Evolutionary conservation across 345 rosid species (phyloP), one percentile per base, ranked within the genome.

Genomic region (Excoecaria cochinchinensis): DNA sequence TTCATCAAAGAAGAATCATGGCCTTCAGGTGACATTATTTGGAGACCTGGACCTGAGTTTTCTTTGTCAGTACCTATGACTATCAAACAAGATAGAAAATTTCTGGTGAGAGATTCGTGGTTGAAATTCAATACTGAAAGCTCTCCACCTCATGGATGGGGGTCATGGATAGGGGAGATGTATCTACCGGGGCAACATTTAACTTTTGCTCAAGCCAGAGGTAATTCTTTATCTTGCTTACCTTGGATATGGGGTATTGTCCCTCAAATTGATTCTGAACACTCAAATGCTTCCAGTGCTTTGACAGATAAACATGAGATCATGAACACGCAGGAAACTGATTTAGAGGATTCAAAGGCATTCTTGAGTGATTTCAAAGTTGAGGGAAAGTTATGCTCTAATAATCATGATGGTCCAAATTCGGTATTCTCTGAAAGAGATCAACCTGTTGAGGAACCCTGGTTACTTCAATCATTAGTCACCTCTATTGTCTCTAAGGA

Each of bases 201-300:
- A 38, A 68, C 71, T 60, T 81, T 83, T 65, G 80, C 66, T 80
- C 78, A 75, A 77, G 65, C 76, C 53, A 77, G 77, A 89, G 98
- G 98, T 92, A 87, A 86, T 78, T 91, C 82, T 80, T 75, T 9
- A 25, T 77, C 83, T 79, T 74, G 74, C 62, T 67, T 10, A 24
- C 58, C 72, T 76, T 71, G 38, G 57, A 42, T 40, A 71, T 71
- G 67, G 75, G 82, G 71, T 74, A 68, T 73, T 79, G 72, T 74
- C 61, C 53, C 73, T 82, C 81, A 76, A 63, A 76, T 79, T 87
- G 83, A 82, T 84, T 90, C 90, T 88, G 90, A 87, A 90, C 88
- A 91, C 97, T 95, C 88, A 92, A 86, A 90, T 89, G 89, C 78
- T 87, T 90, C 89, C 97, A 95, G 99, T 90, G 88, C 80, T 87